A percentile compares a stretch with the other conserved stretches of the same genome.
Evolutionary conservation across 2,329 filamentous ascomycete species (phyloP).

Genomic region (Fusarium phyllophilum): DNA sequence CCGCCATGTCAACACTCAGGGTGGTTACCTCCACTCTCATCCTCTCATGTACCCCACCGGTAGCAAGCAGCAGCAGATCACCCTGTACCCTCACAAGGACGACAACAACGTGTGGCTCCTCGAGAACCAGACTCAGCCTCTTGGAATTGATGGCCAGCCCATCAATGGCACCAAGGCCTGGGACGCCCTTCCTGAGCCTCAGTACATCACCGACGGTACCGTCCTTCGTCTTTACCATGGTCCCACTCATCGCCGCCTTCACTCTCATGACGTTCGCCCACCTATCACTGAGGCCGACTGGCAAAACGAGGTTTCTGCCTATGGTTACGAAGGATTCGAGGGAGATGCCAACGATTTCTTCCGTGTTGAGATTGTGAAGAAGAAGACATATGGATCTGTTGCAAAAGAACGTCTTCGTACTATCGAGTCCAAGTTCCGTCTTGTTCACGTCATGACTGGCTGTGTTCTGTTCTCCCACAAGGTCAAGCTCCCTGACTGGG

Average conservation of each 20-base stretch:
- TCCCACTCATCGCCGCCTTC: constrained; percentile 86
- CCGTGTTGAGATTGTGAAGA: constrained; percentile 93
- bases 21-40: constrained; percentile 97
- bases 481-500: constrained; percentile 98
- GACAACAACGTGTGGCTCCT: constrained; percentile 96
- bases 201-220: constrained; percentile 81
- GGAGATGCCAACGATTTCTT: constrained; percentile 98
- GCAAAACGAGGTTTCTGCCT: constrained; percentile 96
- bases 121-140: constrained; percentile 95
- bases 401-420: constrained; percentile 90
- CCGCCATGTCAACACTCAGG: constrained; percentile 96
- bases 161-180: constrained; percentile 86
- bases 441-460: constrained; percentile 96
- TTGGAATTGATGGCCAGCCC: constrained; percentile 77
- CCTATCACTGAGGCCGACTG: constrained; percentile 89
- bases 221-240: constrained; percentile 86
- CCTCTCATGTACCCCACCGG: constrained; percentile 96
- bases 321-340: constrained; percentile 95
- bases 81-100: constrained; percentile 98
- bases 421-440: constrained; percentile 95
- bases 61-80: constrained; percentile 98
- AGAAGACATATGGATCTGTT: constrained; percentile 79
- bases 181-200: constrained; percentile 74
- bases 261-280: constrained; percentile 93
- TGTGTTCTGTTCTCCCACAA: constrained; percentile 98